Evolutionary conservation across 177 flowering plant species (phyloP).

Genomic region (Vitis hybrid): DNA sequence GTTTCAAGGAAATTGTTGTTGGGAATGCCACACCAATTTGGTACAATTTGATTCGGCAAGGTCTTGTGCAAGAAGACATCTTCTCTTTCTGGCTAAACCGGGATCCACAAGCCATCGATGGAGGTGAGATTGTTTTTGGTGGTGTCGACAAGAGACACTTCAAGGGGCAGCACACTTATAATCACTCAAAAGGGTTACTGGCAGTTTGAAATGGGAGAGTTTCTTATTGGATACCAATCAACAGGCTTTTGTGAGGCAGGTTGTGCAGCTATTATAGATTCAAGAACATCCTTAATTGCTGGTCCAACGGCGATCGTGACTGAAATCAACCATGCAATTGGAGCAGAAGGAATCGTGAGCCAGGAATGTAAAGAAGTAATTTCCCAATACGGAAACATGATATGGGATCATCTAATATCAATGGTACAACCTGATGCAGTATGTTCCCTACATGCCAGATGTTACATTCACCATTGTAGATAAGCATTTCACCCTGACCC

Average conservation of each 20-base stretch:
- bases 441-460: conserved; percentile 67
- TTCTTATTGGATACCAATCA: conserved; percentile 54
- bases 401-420: conserved; percentile 61
- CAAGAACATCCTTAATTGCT: conserved; percentile 80
- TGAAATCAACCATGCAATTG: conserved; percentile 88
- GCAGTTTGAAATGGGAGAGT: conserved; percentile 91
- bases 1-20: conserved; percentile 83
- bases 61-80: conserved; percentile 54
- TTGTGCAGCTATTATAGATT: conserved; percentile 84
- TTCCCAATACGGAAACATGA: conserved; percentile 63
- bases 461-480: conserved; percentile 61
- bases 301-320: conserved; percentile 77
- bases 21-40: conserved; percentile 71
- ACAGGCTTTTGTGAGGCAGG: conserved; percentile 76
- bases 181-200: conserved; percentile 81
- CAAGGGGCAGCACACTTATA: conserved; percentile 75
- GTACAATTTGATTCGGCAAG: conserved; percentile 83
- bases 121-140: conserved; percentile 87
- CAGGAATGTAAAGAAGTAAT: conserved; percentile 71
- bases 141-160: conserved; percentile 76
- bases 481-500: conserved; percentile 55
- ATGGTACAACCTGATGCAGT: conserved; percentile 64
- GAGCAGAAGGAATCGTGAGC: conserved; percentile 76
- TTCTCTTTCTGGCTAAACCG: conserved; percentile 97
- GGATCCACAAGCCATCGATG: conserved; percentile 46